These are phyloP conservation scores for Colletotrichum eleusines DNA, from an alignment of 2,329 filamentous ascomycete species.

Conservation along the genomic window DNA sequence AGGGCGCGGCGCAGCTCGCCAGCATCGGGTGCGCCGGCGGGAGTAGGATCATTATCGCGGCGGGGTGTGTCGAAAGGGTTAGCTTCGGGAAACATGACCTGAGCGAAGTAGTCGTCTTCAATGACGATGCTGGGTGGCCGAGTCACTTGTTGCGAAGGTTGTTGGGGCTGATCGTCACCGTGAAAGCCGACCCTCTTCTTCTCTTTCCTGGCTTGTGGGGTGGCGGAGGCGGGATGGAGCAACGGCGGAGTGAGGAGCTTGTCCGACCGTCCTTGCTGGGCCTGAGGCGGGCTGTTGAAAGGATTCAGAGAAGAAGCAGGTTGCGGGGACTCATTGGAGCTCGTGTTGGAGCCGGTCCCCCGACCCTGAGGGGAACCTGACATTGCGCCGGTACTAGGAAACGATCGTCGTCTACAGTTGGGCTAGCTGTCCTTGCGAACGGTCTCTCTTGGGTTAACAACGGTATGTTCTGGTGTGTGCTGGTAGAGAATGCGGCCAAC, in stretches of 20 bases:
- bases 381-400: conserved; percentile 27
- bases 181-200: conserved; percentile 57
- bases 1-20: conserved; percentile 54
- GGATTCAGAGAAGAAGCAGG: conserved; percentile 4
- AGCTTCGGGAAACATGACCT: conserved; percentile 27
- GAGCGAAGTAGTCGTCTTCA: conserved; percentile 39
- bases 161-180: conserved; percentile 6
- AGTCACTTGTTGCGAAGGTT: conserved; percentile 7
- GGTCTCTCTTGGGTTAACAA: background rate
- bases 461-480: background rate
- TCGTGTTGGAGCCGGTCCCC: conserved; percentile 15
- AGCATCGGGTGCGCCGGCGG: conserved; percentile 54
- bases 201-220: conserved; percentile 46
- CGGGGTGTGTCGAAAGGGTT: conserved; percentile 37
- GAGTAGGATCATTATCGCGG: conserved; percentile 38
- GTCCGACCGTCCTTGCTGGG: background rate
- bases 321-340: conserved; percentile 25
- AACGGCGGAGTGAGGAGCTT: conserved; percentile 31
- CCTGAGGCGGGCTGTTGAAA: conserved; percentile 17
- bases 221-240: conserved; percentile 24
- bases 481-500: too few relatives aligned
- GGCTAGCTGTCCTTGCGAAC: background rate
- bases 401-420: conserved; percentile 20
- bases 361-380: conserved; percentile 19
- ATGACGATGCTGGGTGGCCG: conserved; percentile 50